Percentiles rank a stretch among this genome's conserved stretches.
phyloP scores from a whole-genome alignment of 2,329 filamentous ascomycete genomes.

The Pseudopithomyces chartarum region DNA sequence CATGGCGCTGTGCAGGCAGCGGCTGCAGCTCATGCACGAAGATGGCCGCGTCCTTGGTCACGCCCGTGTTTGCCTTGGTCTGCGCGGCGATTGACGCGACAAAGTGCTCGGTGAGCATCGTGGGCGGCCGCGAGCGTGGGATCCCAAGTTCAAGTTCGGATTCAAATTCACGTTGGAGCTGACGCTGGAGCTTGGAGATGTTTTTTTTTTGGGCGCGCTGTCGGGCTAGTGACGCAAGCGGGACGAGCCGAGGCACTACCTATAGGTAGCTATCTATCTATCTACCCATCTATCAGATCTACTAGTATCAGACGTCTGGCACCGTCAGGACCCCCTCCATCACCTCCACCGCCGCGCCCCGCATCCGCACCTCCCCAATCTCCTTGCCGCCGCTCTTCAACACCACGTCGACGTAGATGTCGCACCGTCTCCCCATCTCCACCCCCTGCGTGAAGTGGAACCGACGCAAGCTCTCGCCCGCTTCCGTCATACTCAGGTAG shows the following conservation, averaged over 20 bases:
- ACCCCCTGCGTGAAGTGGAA: conserved; percentile 54
- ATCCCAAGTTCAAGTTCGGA: too few species aligned
- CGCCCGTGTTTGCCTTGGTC: conserved; percentile 51
- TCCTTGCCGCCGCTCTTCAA: conserved; percentile 38
- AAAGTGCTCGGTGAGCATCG: conserved; percentile 58
- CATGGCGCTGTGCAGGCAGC: conserved; percentile 71
- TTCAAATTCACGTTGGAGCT: too few species aligned
- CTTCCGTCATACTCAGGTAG: conserved; percentile 44
- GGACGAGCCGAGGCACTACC: conserved; percentile 4
- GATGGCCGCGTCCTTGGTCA: conserved; percentile 80
- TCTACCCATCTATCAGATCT: too few species aligned
- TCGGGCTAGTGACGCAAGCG: conserved; percentile 3
- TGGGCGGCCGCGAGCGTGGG: conserved; percentile 7
- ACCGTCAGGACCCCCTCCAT: conserved; percentile 23
- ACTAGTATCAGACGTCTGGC: background rate
- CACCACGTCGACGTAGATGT: conserved; percentile 52
- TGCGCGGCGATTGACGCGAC: conserved; percentile 54
- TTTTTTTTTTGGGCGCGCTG: conserved; percentile 16
- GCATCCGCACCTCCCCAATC: conserved; percentile 47
- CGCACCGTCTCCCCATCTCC: conserved; percentile 55
- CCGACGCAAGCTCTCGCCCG: conserved; percentile 30
- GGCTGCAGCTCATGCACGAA: conserved; percentile 85
- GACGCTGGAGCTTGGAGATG: conserved; percentile 6
- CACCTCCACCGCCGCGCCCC: conserved; percentile 49
- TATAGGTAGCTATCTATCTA: too few species aligned